A percentile compares a stretch with the other conserved stretches of the same genome.
phyloP scores from a whole-genome alignment of 148 eudicot genomes.

The Persicaria maculosa region DNA sequence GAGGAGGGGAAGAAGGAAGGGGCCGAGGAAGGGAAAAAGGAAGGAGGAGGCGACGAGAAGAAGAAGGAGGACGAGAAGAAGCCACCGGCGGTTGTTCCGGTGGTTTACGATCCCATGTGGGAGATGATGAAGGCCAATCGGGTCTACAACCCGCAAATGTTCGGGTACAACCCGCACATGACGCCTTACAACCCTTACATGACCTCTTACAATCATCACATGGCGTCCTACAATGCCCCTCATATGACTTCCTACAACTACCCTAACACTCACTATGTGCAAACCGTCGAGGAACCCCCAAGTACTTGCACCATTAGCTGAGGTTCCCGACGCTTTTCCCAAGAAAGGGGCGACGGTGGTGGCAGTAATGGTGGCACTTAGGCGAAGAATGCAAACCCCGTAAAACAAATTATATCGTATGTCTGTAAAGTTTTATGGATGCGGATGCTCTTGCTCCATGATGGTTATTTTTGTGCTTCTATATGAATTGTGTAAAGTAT shows the following conservation, averaged over 20 bases:
- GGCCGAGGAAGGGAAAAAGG: neutral
- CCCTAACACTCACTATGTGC: neutral
- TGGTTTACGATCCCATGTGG: neutral
- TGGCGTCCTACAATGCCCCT: neutral
- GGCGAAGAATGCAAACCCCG: neutral
- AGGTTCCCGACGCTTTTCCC: neutral
- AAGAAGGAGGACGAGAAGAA: neutral
- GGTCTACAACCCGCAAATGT: conserved; percentile 3
- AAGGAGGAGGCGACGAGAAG: neutral
- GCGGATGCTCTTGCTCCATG: neutral
- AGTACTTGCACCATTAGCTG: conserved; percentile 6
- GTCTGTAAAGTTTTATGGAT: neutral
- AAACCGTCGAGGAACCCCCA: neutral
- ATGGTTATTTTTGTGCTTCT: neutral
- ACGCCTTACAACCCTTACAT: neutral
- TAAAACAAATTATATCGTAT: neutral
- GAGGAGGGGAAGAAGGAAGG: conserved; percentile 9
- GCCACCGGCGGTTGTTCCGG: neutral
- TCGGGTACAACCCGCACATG: neutral
- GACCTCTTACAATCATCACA: neutral
- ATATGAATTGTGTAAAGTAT: conserved; percentile 6
- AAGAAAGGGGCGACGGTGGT: neutral
- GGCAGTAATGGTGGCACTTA: neutral
- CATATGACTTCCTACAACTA: neutral
- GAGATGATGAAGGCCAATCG: conserved; percentile 7